Base-by-base conservation (phyloP, 805 yeast genomes). In the Teunomyces gatunensis region DNA sequence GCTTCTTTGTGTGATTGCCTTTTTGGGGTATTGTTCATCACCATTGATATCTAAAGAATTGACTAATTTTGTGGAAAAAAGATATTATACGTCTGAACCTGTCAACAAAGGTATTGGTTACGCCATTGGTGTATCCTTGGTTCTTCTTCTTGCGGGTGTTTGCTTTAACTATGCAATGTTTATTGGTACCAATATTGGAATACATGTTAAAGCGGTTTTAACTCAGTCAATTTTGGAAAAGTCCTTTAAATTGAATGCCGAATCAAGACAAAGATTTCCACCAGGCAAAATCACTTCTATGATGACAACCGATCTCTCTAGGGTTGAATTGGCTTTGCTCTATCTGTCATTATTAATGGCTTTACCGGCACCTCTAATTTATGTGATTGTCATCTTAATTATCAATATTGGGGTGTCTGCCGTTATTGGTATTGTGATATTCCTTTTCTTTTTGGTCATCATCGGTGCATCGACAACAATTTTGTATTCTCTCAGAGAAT, bases 361-460 rank as follows among this genome's bases (percentile, higher is more conserved):
- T 5, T 50, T 56, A 30, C 55, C 54, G 2, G 13, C 52, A n/a
- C 45, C 56, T 2, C 17, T 52, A 6, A 44, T 36, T 9, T 50
- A 55, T 10, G 48, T 56, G 2, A 45, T 58, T 7, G 56, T 45
- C 4, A 33, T 58, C 30, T 49, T 58, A 20, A 25, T 55, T 12
- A 41, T 53, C 2, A 56, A 58, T 35, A 48, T 58, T 30, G 56
- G 55, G 10, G 54, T 50, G 3, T 39, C 58, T 15, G 56, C 56
- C 2, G 27, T 56, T 4, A 51, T 54, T 23, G 62, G 62, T 3
- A 39, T 56, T 44, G 57, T 47, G 2, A 33, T 56, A 6, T 21
- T 56, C 28, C 3, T 54, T 21, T n/a, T 47, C 4, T 56, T 50
- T 30, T 33, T 56, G 12, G 39, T 45, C 9, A 13, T 28, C 9